Evolutionary conservation across 1,139 yeast genomes (phyloP), one percentile per base, ranked within the genome.

Genomic region (Sugiyamaella castrensis): DNA sequence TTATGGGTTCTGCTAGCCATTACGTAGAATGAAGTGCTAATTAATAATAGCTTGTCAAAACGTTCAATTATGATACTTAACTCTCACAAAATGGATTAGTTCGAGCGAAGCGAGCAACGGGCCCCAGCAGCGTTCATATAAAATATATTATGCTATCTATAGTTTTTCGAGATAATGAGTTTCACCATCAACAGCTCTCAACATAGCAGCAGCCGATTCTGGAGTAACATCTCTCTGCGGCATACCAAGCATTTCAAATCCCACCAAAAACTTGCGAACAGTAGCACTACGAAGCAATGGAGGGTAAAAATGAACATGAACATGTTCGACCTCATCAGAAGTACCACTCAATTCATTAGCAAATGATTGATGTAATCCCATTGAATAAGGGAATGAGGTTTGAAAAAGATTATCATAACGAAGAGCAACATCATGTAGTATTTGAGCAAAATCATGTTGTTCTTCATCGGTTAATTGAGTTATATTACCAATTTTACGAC

Each of bases 291-390:
- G 74, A 59, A 84, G 72, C 57, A 84, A 72, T 11, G 92, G 92
- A 34, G 92, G 92, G 64, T 84, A 84, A 66, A 84, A 84, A 67
- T 84, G 89, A 74, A 84, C 79, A 58, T 84, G 87, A 67, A 84
- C 80, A 80, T 87, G 86, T 51, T 83, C 77, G 32, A 70, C 63
- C n/a, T 50, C 52, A 19, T 57, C 55, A 4, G 72, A 66, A 42
- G 60, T 62, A 3, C 45, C 52, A 4, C 44, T 47, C 19, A 52
- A 46, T 9, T 46, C 37, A 29, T 56, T 60, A 26, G 55, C 48
- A 46, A 50, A 37, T 30, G 65, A 58, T 66, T 84, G 92, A 65
- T 84, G 92, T 24, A 84, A 69, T 16, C 92, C 92, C 91, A 84
- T 84, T 0, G 89, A 82, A 67, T 84, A 84, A 1, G 92, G 91